Conservation (phyloP, 2,329 filamentous ascomycete species). For the Exophiala spinifera region DNA sequence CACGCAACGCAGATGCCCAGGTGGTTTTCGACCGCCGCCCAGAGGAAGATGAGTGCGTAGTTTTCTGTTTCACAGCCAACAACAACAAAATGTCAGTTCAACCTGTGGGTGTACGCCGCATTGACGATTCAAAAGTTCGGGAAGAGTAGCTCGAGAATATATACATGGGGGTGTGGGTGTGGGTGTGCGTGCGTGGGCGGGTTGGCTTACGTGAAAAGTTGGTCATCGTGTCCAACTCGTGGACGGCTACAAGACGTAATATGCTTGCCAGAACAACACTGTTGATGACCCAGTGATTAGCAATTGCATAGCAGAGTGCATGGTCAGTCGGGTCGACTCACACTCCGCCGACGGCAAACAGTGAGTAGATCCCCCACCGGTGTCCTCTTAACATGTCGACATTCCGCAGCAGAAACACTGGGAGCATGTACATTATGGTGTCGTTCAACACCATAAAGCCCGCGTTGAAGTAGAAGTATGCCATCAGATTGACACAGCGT, state of each 20-base stretch:
- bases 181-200: too few species aligned
- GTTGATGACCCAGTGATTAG: neutral
- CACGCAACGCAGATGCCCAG: constrained; percentile 24
- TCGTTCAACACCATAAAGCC: constrained; percentile 24
- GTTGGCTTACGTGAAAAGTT: constrained; percentile 17
- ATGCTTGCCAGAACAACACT: constrained; percentile 23
- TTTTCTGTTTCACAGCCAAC: constrained; percentile 13
- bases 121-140: too few species aligned
- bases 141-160: too few species aligned
- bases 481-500: constrained; percentile 19
- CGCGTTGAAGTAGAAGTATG: constrained; percentile 22
- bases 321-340: constrained; percentile 1
- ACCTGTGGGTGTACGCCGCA: too few species aligned
- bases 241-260: constrained; percentile 19
- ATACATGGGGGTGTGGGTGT: too few species aligned
- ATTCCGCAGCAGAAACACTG: constrained; percentile 20
- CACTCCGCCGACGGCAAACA: constrained; percentile 20
- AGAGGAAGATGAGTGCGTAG: constrained; percentile 20
- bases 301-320: neutral
- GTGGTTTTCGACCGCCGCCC: constrained; percentile 24
- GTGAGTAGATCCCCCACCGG: constrained; percentile 17
- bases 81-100: too few species aligned
- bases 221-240: constrained; percentile 7
- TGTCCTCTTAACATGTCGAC: constrained; percentile 21
- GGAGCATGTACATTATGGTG: constrained; percentile 21